Evolutionary conservation across 768 basidiomycete species (phyloP).

Genomic region (Agaricus sinodeliciosus): DNA sequence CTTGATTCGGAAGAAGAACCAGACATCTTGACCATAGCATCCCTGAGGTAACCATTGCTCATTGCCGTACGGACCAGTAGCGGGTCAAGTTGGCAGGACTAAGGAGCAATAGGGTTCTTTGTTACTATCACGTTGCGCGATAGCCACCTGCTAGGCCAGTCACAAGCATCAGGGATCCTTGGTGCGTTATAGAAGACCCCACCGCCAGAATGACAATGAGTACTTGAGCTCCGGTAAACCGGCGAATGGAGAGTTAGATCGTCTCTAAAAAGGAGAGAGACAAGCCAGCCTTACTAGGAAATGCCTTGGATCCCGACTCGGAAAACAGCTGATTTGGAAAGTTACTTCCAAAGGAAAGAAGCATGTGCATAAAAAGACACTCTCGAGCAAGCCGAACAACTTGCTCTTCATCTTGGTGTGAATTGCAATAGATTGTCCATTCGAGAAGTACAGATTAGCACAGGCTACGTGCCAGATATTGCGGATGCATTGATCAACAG

Average conservation of each 20-base stretch:
- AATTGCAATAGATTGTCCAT: neutral
- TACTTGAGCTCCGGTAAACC: too few species aligned
- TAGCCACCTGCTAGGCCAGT: too few species aligned
- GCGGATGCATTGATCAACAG: too few species aligned
- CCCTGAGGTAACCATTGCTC: slow-evolving; percentile 1
- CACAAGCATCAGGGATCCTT: too few species aligned
- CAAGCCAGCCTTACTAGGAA: neutral
- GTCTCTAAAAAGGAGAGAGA: neutral
- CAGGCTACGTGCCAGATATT: too few species aligned
- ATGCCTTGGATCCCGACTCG: slow-evolving; percentile 9
- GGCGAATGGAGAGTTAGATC: too few species aligned
- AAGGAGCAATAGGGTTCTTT: neutral
- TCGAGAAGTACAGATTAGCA: neutral
- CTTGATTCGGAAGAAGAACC: neutral
- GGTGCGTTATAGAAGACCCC: too few species aligned
- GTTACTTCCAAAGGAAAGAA: slow-evolving; percentile 1
- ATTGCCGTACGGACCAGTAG: neutral
- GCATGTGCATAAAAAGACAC: slow-evolving; percentile 6
- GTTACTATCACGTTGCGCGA: too few species aligned
- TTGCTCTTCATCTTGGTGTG: neutral
- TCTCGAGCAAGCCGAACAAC: neutral
- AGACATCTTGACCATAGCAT: neutral
- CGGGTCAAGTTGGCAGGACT: too few species aligned
- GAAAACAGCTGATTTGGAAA: slow-evolving; percentile 5
- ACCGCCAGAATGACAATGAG: too few species aligned